Base-by-base conservation (phyloP, 768 basidiomycete species). In the Hemileccinum impolitum region DNA sequence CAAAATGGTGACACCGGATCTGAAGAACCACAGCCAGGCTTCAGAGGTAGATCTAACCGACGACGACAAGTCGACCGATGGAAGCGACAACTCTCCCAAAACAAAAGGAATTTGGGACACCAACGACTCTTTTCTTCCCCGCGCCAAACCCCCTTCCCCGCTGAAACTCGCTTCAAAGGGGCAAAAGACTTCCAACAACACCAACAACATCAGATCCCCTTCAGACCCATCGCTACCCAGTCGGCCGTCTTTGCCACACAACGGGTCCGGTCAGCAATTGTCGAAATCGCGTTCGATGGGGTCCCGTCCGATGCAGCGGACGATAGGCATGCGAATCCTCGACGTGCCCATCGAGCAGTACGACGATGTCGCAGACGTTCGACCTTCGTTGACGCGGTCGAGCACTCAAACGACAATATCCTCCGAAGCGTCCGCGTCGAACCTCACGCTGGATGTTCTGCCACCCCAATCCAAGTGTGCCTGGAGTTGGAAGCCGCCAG, bases 401-500 rank as follows among this genome's bases (percentile, higher is more conserved):
- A 28, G 6, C 40, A 47, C 38, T 5, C 46, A 31, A 21, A 37
- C 31, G 10, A 43, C 34, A 11, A 23, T 1, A 2, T 25, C 41
- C n/a, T 43, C 52, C 14, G 34, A 32, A 3, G 15, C 3, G 4
- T 51, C 57, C 9, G 18, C 35, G 11, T 30, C 28, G 11, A 30
- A 2, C 9, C 28, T 9, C 8, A 30, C 28, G 2, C 28, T 30
- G 28, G 28, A 30, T 2, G 21, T 30, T 46, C 18, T n/a, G 14
- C 39, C 52, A 0, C 7, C 39, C 30, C 19, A 40, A 4, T 13
- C 21, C 21, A 17, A 9, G 19, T 25, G 42, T 1, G 21, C 28
- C 2, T 38, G 51, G 47, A 40, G 23, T 6, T 66, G 65, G 66
- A 18, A 26, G 3, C 59, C 66, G 9, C 66, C 68, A 1, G n/a